These are phyloP conservation scores for Suhomyces atakaporum DNA, from an alignment of 1,139 yeast species.

Conservation along the genomic window DNA sequence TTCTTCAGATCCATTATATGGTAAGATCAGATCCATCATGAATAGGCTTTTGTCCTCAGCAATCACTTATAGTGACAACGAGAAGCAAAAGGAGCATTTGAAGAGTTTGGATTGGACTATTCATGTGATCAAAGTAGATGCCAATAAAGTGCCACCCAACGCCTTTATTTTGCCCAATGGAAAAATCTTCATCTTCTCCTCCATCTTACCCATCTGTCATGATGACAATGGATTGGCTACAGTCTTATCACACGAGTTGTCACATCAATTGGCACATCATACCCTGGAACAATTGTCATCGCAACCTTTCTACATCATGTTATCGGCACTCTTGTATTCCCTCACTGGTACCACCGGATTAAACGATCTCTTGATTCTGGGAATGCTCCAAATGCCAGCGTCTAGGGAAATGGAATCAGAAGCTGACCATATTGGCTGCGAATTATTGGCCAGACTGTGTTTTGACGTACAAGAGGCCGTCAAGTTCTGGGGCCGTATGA, in stretches of 20 bases:
- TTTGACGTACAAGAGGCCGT: slow-evolving; percentile 75
- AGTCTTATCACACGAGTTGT: slow-evolving; percentile 87
- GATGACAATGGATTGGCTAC: slow-evolving; percentile 94
- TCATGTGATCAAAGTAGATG: slow-evolving; percentile 71
- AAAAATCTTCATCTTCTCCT: slow-evolving; percentile 84
- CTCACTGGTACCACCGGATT: slow-evolving; percentile 36
- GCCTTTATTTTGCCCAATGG: slow-evolving; percentile 97
- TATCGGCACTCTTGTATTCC: slow-evolving; percentile 50
- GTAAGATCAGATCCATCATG: slow-evolving; percentile 61
- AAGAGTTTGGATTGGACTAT: slow-evolving; percentile 69
- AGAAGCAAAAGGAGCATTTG: slow-evolving; percentile 36
- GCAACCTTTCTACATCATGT: slow-evolving; percentile 52
- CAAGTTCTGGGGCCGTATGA: slow-evolving; percentile 82
- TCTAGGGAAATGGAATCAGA: slow-evolving; percentile 93
- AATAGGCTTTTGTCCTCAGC: slow-evolving; percentile 63
- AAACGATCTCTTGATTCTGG: slow-evolving; percentile 56
- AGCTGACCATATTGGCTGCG: slow-evolving; percentile 92
- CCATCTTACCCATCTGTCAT: slow-evolving; percentile 74
- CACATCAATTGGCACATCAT: slow-evolving; percentile 93
- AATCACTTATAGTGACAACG: slow-evolving; percentile 32
- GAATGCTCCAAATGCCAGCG: slow-evolving; percentile 75
- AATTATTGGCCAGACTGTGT: slow-evolving; percentile 89
- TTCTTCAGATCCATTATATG: slow-evolving; percentile 53
- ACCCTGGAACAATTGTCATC: slow-evolving; percentile 76
- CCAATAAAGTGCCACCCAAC: slow-evolving; percentile 70